A percentile compares a stretch with the other conserved stretches of the same genome.
Evolutionary conservation across 768 basidiomycete genomes (phyloP).

Genomic region (Rhizopogon roseolus): DNA sequence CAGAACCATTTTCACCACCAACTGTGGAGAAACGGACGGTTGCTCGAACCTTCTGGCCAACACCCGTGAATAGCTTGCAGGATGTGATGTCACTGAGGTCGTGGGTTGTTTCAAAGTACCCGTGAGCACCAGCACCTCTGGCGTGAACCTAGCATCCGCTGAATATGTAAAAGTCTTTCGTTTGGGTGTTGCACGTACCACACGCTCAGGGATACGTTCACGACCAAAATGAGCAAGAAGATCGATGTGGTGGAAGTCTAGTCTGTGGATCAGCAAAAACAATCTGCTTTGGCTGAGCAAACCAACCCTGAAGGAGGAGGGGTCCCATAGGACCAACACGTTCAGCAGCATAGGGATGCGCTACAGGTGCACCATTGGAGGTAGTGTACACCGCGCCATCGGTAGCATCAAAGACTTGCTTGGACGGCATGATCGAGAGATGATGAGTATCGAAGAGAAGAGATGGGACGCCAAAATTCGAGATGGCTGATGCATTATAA

Average conservation of each 20-base stretch:
- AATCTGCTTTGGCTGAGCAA: background rate
- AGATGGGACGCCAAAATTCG: conserved; percentile 3
- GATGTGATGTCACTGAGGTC: conserved; percentile 79
- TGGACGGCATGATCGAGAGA: conserved; percentile 53
- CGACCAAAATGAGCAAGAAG: conserved; percentile 89
- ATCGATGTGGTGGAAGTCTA: conserved; percentile 88
- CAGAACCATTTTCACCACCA: conserved; percentile 80
- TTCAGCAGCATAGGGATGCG: conserved; percentile 75
- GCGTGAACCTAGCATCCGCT: conserved; percentile 68
- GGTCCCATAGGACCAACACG: conserved; percentile 73
- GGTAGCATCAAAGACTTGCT: conserved; percentile 47
- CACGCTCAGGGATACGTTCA: conserved; percentile 94
- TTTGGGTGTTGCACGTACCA: conserved; percentile 41
- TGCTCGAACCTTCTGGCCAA: conserved; percentile 63
- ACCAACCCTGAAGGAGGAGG: conserved; percentile 80
- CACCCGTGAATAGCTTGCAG: conserved; percentile 57
- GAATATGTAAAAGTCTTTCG: conserved; percentile 9
- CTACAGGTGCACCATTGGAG: conserved; percentile 75
- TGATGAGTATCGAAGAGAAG: conserved; percentile 1
- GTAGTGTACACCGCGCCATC: conserved; percentile 76
- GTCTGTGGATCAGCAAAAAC: conserved; percentile 11
- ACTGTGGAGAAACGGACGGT: conserved; percentile 95
- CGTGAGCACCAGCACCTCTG: conserved; percentile 91
- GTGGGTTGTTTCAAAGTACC: conserved; percentile 87
- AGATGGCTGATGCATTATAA: conserved; percentile 17